phyloP scores from a whole-genome alignment of 2,329 filamentous ascomycete species.

The Trichoderma oligosporum region DNA sequence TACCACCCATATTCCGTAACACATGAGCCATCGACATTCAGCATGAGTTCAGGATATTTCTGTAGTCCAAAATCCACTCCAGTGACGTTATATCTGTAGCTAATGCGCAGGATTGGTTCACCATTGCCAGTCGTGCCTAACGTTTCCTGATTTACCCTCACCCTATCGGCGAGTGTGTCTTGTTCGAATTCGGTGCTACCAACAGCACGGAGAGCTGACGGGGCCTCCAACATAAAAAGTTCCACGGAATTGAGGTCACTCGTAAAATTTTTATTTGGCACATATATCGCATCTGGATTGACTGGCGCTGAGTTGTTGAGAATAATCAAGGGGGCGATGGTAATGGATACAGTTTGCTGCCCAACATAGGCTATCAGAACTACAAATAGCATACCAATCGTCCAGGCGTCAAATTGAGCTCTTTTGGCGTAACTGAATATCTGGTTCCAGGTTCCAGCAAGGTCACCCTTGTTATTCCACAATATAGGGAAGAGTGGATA shows the following conservation, averaged over 20 bases:
- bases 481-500: not conserved
- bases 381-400: not conserved
- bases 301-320: constrained; percentile 1
- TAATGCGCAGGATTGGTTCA: not conserved
- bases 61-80: constrained; percentile 1
- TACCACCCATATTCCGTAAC: not conserved
- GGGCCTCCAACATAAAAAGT: not conserved
- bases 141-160: not conserved
- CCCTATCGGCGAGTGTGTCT: not conserved
- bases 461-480: not conserved
- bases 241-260: not conserved
- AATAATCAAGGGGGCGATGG: constrained; percentile 2
- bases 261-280: not conserved
- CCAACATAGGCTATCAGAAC: not conserved
- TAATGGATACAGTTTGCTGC: not conserved
- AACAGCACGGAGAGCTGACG: not conserved
- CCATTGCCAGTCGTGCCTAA: not conserved
- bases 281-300: not conserved
- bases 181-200: not conserved
- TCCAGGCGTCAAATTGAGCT: not conserved
- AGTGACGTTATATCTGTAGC: not conserved
- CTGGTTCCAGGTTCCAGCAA: not conserved
- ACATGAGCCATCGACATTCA: not conserved
- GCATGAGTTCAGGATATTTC: not conserved
- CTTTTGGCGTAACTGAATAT: not conserved